A percentile compares a stretch with the other conserved stretches of the same genome.
phyloP scores from a whole-genome alignment of 345 rosid genomes.

The Anastatica hierochuntica region DNA sequence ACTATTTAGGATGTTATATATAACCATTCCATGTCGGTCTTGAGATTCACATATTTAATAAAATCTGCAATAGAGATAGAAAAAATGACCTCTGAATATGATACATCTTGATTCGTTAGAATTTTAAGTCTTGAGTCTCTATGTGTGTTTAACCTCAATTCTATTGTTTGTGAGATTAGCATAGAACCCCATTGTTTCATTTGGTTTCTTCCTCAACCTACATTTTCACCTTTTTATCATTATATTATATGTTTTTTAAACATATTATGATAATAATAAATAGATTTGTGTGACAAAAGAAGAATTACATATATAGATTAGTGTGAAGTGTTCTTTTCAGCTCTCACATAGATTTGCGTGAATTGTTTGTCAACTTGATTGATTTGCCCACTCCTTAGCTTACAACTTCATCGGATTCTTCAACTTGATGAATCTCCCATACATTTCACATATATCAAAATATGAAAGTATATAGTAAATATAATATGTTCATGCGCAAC shows the following conservation, averaged over 20 bases:
- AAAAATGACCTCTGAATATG: too few species aligned
- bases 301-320: conserved; percentile 4
- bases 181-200: not conserved
- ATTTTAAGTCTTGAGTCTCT: not conserved
- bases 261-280: not conserved
- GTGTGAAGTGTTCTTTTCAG: conserved; percentile 18
- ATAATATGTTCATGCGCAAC: not conserved
- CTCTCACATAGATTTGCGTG: conserved; percentile 21
- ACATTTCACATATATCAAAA: not conserved
- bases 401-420: not conserved
- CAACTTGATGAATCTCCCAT: conserved; percentile 21
- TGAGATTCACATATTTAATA: too few species aligned
- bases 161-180: not conserved
- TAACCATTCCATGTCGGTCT: too few species aligned
- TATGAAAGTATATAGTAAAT: too few species aligned
- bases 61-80: too few species aligned
- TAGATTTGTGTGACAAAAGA: not conserved
- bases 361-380: conserved; percentile 25
- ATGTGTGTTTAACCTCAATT: not conserved
- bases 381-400: conserved; percentile 16
- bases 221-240: too few species aligned
- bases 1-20: too few species aligned
- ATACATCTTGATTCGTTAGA: too few species aligned
- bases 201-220: too few species aligned
- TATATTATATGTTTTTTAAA: not conserved